These are phyloP conservation scores for Trichoderma koningii DNA, from an alignment of 2,329 filamentous ascomycete species.

Conservation along the genomic window DNA sequence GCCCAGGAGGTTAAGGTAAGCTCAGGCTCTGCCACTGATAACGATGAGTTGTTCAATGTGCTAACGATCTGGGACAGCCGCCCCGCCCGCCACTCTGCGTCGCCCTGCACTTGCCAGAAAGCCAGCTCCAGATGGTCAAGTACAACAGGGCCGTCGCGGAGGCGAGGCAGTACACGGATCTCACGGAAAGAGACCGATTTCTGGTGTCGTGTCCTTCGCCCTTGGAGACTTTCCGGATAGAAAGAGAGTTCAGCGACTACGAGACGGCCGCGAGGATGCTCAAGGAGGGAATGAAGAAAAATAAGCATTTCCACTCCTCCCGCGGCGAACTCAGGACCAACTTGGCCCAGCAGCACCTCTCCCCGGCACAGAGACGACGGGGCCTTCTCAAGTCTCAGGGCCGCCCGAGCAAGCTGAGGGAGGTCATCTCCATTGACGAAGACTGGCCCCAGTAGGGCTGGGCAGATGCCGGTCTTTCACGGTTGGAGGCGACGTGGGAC, in stretches of 20 bases:
- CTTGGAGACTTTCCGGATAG: neutral
- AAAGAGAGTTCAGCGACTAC: slow-evolving; percentile 6
- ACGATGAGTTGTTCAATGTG: neutral
- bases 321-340: too few relatives aligned
- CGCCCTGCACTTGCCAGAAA: neutral
- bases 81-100: too few relatives aligned
- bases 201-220: neutral
- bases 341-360: too few relatives aligned
- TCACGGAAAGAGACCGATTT: neutral
- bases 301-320: neutral
- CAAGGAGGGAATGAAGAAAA: neutral
- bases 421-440: slow-evolving; percentile 21
- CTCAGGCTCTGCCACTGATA: too few relatives aligned
- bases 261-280: neutral
- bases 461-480: neutral
- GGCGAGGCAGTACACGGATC: neutral
- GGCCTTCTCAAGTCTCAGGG: neutral
- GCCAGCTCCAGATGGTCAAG: neutral
- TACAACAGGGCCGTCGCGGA: neutral
- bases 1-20: too few relatives aligned
- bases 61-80: neutral
- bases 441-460: slow-evolving; percentile 7
- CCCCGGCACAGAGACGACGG: too few relatives aligned
- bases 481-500: neutral
- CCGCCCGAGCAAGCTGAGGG: slow-evolving; percentile 3